Evolutionary conservation across 371 early-diverging fungal genomes (phyloP).

Genomic region (Mortierella sp.): DNA sequence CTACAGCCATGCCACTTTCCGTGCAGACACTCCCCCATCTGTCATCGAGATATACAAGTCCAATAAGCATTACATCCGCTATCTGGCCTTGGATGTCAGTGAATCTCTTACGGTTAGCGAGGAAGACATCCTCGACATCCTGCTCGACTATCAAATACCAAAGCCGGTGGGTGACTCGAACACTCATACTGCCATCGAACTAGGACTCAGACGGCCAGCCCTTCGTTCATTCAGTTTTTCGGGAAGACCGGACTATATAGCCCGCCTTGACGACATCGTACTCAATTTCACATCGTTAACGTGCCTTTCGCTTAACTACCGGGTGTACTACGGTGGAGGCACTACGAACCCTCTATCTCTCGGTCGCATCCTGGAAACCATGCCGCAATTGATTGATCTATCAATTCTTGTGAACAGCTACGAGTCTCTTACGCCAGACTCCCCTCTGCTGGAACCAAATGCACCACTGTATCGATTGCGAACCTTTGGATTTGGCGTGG

Average conservation of each 20-base stretch:
- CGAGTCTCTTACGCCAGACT: too few species aligned
- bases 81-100: too few species aligned
- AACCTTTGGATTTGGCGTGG: background rate
- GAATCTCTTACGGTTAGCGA: background rate
- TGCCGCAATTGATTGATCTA: conserved; percentile 4
- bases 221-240: conserved; percentile 1
- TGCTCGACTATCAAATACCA: conserved; percentile 4
- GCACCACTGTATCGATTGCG: conserved; percentile 3
- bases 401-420: too few species aligned
- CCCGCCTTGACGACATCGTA: background rate
- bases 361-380: background rate
- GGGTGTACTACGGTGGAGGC: too few species aligned
- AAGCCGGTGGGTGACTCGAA: background rate
- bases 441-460: too few species aligned
- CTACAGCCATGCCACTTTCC: conserved; percentile 1
- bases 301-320: background rate
- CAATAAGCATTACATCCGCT: background rate
- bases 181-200: background rate
- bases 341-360: conserved; percentile 3
- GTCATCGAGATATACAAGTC: background rate
- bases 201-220: conserved; percentile 1
- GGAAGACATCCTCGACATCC: conserved; percentile 8
- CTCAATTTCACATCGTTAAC: conserved; percentile 9
- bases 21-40: background rate
- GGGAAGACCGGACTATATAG: background rate